Conservation (phyloP, 108 stramenopile genomes). For the Aurantiochytrium sp. region DNA sequence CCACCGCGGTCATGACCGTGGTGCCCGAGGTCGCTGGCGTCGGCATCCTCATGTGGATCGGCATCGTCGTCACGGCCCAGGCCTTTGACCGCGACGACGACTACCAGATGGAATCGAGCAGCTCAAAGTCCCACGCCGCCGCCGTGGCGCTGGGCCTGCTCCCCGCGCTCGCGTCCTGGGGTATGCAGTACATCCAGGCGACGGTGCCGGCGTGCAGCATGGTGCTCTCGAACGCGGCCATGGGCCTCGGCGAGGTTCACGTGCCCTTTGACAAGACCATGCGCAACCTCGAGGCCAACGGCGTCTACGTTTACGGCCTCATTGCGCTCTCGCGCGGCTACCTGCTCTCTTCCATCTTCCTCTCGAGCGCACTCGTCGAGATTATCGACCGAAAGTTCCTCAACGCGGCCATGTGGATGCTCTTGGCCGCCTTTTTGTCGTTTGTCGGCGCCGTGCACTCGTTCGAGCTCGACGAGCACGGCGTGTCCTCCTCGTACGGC, state of each 20-base stretch:
- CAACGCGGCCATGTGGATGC: neutral
- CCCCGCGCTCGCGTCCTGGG: slow-evolving; percentile 14
- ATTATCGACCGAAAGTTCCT: slow-evolving; percentile 4
- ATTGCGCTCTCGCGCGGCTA: neutral
- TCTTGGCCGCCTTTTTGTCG: neutral
- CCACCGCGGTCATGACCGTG: slow-evolving; percentile 32
- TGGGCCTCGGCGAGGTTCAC: neutral
- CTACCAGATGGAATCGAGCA: neutral
- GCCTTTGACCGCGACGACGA: neutral
- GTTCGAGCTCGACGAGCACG: neutral
- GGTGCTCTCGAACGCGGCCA: neutral
- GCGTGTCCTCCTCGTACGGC: neutral
- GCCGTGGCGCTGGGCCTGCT: neutral
- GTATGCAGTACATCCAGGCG: neutral
- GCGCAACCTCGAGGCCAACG: neutral
- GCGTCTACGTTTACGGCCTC: slow-evolving; percentile 8
- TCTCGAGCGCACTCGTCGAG: neutral
- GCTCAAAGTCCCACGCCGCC: neutral
- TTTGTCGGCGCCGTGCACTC: slow-evolving; percentile 7
- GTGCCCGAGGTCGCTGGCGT: slow-evolving; percentile 29
- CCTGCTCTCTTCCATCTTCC: neutral
- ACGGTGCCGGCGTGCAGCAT: neutral
- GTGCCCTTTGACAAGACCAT: slow-evolving; percentile 7
- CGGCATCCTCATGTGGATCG: slow-evolving; percentile 22
- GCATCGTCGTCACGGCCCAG: neutral